phyloP scores from a whole-genome alignment of 306 rosid species.

The Carpinus viminea region DNA sequence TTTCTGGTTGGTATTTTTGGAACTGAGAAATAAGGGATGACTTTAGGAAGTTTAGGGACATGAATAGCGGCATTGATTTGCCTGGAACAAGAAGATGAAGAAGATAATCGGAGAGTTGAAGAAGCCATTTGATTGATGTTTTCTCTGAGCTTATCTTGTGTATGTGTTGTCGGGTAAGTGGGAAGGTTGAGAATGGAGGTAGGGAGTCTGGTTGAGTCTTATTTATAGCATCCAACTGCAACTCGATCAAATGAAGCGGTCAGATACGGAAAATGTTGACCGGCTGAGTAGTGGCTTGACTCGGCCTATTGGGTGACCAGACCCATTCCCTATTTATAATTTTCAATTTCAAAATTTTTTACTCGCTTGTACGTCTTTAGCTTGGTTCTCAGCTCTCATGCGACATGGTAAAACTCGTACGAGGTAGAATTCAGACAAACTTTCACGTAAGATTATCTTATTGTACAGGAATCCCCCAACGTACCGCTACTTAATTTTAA shows the following conservation, averaged over 20 bases:
- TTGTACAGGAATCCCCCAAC: no score
- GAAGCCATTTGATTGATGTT: slow-evolving; percentile 46
- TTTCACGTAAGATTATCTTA: no score
- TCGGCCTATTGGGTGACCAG: slow-evolving; percentile 4
- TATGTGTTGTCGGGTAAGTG: neutral
- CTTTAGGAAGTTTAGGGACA: slow-evolving; percentile 46
- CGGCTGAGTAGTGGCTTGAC: slow-evolving; percentile 13
- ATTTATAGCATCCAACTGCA: slow-evolving; percentile 1
- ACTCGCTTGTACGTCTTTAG: no score
- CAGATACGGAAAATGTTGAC: slow-evolving; percentile 20
- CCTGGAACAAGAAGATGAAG: slow-evolving; percentile 36
- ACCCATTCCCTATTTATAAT: neutral
- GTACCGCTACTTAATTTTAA: no score
- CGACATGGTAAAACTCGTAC: no score
- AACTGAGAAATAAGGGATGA: slow-evolving; percentile 6
- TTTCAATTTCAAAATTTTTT: neutral
- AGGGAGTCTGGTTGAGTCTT: neutral
- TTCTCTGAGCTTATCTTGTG: slow-evolving; percentile 9
- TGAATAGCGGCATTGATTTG: slow-evolving; percentile 48
- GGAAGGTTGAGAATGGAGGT: neutral
- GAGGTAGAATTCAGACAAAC: no score
- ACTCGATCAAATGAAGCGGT: slow-evolving; percentile 31
- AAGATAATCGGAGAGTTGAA: slow-evolving; percentile 31
- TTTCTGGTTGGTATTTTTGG: slow-evolving; percentile 41
- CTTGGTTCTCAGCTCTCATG: no score